Evolutionary conservation across 108 stramenopile genomes (phyloP), one percentile per base, ranked within the genome.

Genomic region (Pseudonitzschia delicatissima): DNA sequence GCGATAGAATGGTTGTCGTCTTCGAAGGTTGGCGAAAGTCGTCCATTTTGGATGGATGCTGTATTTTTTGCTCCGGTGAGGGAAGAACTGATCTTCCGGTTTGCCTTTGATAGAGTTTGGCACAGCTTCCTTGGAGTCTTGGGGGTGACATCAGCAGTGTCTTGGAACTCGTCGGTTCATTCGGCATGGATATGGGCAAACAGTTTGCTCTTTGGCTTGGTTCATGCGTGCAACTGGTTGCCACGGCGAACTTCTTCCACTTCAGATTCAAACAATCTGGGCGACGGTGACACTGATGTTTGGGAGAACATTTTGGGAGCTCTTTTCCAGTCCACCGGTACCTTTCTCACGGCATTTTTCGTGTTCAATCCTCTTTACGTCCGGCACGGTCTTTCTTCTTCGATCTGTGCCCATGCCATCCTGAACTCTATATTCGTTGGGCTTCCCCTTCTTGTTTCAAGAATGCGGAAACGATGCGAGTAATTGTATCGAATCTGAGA

Each of bases 11-110:
- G 13, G 40, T 2, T 42, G 15, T 42, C 15, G 15, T 15, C 11
- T 11, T 15, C 11, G 11, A 11, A 15, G 40, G 15, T 11, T 42
- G 0, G 0, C 11, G 15, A 42, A 42, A 42, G 11, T 42, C 48
- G 48, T 17, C 45, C 45, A 3, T 45, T 45, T 13, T 3, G 26
- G 26, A 31, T 8, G 26, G 11, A 5, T 1, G 31, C 4, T 2
- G 53, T n/a, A 2, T 11, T 55, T 8, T 3, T 33, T 12, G 53
- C 15, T n/a, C 53, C 53, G 0, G 6, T 55, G 9, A 23, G 32
- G 32, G 53, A 55, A 18, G 53, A 55, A 17, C 33, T 55, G 4
- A 27, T 55, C 20, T 55, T 55, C 13, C 53, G 53, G 17, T 55
- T 8, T 25, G 53, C 25, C 32, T 55, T 55, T 0, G 53, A 55